Evolutionary conservation across 2,329 filamentous ascomycete species (phyloP).

Genomic region (Alternaria incomplexa): DNA sequence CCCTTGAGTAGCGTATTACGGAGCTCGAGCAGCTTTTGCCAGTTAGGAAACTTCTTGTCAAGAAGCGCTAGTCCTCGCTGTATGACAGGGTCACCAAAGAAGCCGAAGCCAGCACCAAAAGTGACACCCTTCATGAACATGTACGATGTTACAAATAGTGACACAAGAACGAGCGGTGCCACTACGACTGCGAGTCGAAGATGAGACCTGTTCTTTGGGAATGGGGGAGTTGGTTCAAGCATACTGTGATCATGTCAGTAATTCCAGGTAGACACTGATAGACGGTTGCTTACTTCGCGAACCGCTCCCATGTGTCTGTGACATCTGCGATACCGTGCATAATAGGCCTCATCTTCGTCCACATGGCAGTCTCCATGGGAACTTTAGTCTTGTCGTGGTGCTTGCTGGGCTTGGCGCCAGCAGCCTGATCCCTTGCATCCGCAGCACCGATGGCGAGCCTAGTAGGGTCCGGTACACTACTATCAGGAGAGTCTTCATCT

Average conservation of each 20-base stretch:
- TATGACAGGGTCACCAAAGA: slow-evolving; percentile 82
- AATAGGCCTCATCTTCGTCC: slow-evolving; percentile 74
- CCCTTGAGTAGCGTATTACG: slow-evolving; percentile 79
- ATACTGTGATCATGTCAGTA: slow-evolving; percentile 37
- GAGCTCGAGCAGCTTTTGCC: slow-evolving; percentile 76
- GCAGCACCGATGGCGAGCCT: slow-evolving; percentile 61
- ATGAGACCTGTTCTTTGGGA: slow-evolving; percentile 52
- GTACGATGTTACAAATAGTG: slow-evolving; percentile 56
- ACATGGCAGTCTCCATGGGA: slow-evolving; percentile 77
- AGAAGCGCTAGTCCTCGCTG: slow-evolving; percentile 64
- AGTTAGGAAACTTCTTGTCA: slow-evolving; percentile 69
- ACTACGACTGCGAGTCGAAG: slow-evolving; percentile 55
- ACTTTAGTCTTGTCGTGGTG: slow-evolving; percentile 78
- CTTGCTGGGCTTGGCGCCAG: slow-evolving; percentile 57
- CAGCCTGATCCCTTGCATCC: slow-evolving; percentile 60
- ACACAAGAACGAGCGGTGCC: slow-evolving; percentile 51
- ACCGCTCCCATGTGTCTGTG: slow-evolving; percentile 67
- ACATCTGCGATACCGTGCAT: slow-evolving; percentile 71
- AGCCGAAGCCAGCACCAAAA: slow-evolving; percentile 72
- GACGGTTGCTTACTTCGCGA: slow-evolving; percentile 59
- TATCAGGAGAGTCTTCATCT: slow-evolving; percentile 50
- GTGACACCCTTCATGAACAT: slow-evolving; percentile 67
- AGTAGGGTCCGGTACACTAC: slow-evolving; percentile 67
- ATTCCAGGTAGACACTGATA: background rate
- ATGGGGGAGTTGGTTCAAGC: slow-evolving; percentile 57